phyloP scores from a whole-genome alignment of 331 rosid species.

The Malus hybrid region DNA sequence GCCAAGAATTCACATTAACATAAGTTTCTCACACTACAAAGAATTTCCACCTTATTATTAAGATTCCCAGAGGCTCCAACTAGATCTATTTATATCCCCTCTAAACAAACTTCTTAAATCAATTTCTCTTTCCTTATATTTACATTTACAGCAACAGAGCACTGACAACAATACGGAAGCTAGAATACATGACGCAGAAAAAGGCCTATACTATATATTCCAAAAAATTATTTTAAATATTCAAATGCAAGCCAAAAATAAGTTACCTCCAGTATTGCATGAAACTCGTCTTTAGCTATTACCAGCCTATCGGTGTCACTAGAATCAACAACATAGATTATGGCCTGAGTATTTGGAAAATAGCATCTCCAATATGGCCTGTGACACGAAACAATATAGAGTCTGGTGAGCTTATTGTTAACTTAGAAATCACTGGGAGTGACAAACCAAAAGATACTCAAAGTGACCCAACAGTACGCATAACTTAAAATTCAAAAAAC shows the following conservation, averaged over 20 bases:
- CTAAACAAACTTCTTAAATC: not conserved
- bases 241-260: not conserved
- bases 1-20: not conserved
- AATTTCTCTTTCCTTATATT: not conserved
- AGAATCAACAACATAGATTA: conserved; percentile 92
- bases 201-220: not conserved
- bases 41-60: not conserved
- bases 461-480: not conserved
- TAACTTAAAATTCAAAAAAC: not conserved
- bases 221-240: not conserved
- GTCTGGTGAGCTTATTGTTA: not conserved
- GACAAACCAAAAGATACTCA: not conserved
- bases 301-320: conserved; percentile 93
- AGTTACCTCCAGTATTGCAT: conserved; percentile 85
- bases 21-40: not conserved
- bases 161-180: not conserved
- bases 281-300: conserved; percentile 96
- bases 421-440: not conserved
- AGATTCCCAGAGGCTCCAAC: not conserved
- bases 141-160: not conserved
- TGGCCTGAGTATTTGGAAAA: conserved; percentile 98
- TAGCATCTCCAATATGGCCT: conserved; percentile 99
- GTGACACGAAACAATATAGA: conserved; percentile 14
- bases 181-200: not conserved
- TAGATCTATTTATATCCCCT: not conserved